Evolutionary conservation across 257 asterid genomes (phyloP), one percentile per base, ranked within the genome.

Genomic region (Rehmannia glutinosa): DNA sequence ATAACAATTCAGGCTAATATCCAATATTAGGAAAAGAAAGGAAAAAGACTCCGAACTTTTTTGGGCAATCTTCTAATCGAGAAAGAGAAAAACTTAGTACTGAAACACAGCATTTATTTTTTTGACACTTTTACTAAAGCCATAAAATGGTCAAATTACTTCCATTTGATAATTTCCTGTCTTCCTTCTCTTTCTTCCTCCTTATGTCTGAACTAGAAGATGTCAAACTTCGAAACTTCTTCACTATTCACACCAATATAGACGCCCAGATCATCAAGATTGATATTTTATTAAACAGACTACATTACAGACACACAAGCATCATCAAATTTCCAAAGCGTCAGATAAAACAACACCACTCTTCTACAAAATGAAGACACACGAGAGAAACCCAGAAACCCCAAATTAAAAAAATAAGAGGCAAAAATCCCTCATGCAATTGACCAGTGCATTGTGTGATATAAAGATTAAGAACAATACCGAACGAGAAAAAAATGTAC

Each of bases 191-290:
- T 53, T 4, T 52, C 62, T 38, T 19, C 24, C 23, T 43, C 67
- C 28, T 10, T 3, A 53, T 25, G 42, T 35, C 73, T 70, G 65
- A 50, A 39, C 33, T 13, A 30, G 58, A 36, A 33, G 35, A 47
- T 46, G 33, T 3, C n/a, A 24, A 17, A 50, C 24, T 27, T 64
- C 57, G 41, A 35, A 49, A 49, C 49, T n/a, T 55, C 53, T 61
- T 66, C 51, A 47, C 64, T 13, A 8, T 10, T 45, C 58, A 59
- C 3, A 42, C 50, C 28, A 5, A 47, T 16, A 10, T 12, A 55
- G 28, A 23, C 52, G 49, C 70, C 9, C 51, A 15, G 38, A 47
- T 50, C 9, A 27, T 57, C 63, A 46, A 68, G 74, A 61, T 64
- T n/a, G n/a, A n/a, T n/a, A n/a, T n/a, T n/a, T 7, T 43, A 49